A percentile compares a stretch with the other conserved stretches of the same genome.
phyloP scores from a whole-genome alignment of 2,329 filamentous ascomycete species.

The Hirsutella thompsonii region DNA sequence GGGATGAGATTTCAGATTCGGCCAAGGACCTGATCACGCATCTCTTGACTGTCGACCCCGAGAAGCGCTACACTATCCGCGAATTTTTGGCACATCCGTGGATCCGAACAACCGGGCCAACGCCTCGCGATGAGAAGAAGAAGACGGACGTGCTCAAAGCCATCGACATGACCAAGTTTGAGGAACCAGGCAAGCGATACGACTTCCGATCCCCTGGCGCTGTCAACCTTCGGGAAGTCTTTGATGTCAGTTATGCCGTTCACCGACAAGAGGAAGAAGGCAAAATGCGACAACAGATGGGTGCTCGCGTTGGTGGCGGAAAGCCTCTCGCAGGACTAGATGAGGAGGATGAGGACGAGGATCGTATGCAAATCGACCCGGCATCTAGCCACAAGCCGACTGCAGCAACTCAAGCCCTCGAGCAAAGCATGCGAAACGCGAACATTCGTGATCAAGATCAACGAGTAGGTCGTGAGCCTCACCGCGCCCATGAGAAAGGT shows the following conservation, averaged over 20 bases:
- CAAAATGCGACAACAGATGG: slow-evolving; percentile 78
- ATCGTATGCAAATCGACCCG: slow-evolving; percentile 51
- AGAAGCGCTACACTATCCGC: slow-evolving; percentile 85
- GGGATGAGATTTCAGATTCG: slow-evolving; percentile 94
- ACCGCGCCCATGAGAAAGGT: slow-evolving; percentile 40
- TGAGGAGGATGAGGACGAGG: slow-evolving; percentile 51
- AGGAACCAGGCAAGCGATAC: slow-evolving; percentile 53
- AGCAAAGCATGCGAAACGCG: slow-evolving; percentile 77
- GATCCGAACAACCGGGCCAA: slow-evolving; percentile 57
- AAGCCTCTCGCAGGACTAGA: slow-evolving; percentile 50
- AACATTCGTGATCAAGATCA: slow-evolving; percentile 47
- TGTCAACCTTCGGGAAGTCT: slow-evolving; percentile 91
- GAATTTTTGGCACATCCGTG: slow-evolving; percentile 93
- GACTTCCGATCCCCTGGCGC: slow-evolving; percentile 95
- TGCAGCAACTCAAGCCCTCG: slow-evolving; percentile 51
- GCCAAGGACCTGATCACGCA: slow-evolving; percentile 92
- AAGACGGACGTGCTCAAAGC: slow-evolving; percentile 33
- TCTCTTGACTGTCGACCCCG: slow-evolving; percentile 84
- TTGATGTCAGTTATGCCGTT: slow-evolving; percentile 96
- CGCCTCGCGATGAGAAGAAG: slow-evolving; percentile 46
- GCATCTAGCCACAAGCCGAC: slow-evolving; percentile 32
- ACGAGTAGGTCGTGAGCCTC: slow-evolving; percentile 18
- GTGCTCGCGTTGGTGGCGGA: slow-evolving; percentile 54
- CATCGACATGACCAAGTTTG: slow-evolving; percentile 42
- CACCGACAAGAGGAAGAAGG: slow-evolving; percentile 93